Conservation (phyloP, 1,284 basidiomycete genomes). For the Schizopora paradoxa region DNA sequence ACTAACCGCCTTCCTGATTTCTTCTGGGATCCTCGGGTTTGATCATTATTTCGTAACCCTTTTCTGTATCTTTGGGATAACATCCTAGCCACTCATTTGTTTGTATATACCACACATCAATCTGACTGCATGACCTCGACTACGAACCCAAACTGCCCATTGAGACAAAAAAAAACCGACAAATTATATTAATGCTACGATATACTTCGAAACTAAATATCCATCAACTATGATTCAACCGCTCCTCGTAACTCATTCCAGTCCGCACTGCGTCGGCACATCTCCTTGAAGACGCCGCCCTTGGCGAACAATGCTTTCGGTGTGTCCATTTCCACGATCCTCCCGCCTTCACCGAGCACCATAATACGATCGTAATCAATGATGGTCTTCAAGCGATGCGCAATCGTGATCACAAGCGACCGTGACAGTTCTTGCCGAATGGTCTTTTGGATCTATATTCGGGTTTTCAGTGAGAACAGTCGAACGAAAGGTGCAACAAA, state of each 20-base stretch:
- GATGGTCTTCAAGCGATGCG: slow-evolving; percentile 68
- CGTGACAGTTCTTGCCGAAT: slow-evolving; percentile 71
- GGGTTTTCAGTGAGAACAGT: slow-evolving; percentile 12
- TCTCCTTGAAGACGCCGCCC: slow-evolving; percentile 60
- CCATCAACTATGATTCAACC: slow-evolving; percentile 5
- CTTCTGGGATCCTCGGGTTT: neutral
- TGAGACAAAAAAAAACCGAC: neutral
- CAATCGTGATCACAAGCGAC: slow-evolving; percentile 80
- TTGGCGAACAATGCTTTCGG: slow-evolving; percentile 57
- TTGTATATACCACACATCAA: too few species aligned
- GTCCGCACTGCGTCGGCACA: slow-evolving; percentile 65
- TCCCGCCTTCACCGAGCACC: slow-evolving; percentile 63
- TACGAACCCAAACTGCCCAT: neutral
- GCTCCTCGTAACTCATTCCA: slow-evolving; percentile 33
- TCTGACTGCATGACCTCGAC: neutral
- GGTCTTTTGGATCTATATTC: slow-evolving; percentile 66
- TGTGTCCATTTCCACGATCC: slow-evolving; percentile 66
- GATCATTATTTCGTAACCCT: neutral
- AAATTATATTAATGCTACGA: too few species aligned
- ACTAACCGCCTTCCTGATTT: slow-evolving; percentile 33
- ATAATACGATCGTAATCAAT: slow-evolving; percentile 80
- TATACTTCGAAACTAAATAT: neutral
- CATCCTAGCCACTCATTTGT: too few species aligned
- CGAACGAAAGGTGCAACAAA: neutral
- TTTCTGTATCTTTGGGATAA: neutral